Conservation (phyloP, 2,329 filamentous ascomycete species). For the Domatiomyces globalis region DNA sequence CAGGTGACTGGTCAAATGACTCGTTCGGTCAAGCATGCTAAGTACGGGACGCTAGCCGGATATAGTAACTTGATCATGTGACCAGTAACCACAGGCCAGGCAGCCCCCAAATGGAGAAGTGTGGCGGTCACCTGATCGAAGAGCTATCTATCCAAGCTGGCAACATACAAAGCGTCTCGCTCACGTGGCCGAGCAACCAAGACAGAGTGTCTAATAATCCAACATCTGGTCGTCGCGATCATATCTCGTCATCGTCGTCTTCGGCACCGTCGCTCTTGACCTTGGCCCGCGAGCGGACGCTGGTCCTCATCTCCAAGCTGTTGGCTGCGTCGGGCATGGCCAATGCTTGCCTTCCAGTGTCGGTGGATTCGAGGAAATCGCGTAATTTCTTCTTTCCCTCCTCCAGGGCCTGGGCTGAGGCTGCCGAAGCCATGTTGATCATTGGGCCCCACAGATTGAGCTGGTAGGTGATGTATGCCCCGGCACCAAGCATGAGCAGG, state of each 20-base stretch:
- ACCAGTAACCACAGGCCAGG: not conserved
- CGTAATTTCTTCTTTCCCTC: conserved; percentile 84
- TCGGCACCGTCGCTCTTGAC: not conserved
- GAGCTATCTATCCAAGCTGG: not conserved
- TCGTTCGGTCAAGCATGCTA: too few relatives aligned
- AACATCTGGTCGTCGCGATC: not conserved
- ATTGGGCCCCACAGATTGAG: conserved; percentile 95
- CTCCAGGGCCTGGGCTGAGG: conserved; percentile 69
- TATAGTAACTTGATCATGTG: not conserved
- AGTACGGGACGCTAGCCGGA: not conserved
- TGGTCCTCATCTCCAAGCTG: conserved; percentile 43
- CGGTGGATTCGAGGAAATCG: conserved; percentile 78
- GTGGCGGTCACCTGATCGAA: too few relatives aligned
- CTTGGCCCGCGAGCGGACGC: not conserved
- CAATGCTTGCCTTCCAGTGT: conserved; percentile 69
- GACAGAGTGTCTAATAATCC: not conserved
- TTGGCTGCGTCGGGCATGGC: conserved; percentile 47
- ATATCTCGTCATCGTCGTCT: not conserved
- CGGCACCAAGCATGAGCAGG: conserved; percentile 60
- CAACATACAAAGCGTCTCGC: not conserved
- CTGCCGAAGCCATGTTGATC: conserved; percentile 85
- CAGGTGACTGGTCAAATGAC: not conserved
- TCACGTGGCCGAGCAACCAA: not conserved
- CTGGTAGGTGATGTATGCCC: conserved; percentile 77
- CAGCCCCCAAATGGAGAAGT: too few relatives aligned